Evolutionary conservation across 345 rosid species (phyloP).

Genomic region (Hibiscus trionum): DNA sequence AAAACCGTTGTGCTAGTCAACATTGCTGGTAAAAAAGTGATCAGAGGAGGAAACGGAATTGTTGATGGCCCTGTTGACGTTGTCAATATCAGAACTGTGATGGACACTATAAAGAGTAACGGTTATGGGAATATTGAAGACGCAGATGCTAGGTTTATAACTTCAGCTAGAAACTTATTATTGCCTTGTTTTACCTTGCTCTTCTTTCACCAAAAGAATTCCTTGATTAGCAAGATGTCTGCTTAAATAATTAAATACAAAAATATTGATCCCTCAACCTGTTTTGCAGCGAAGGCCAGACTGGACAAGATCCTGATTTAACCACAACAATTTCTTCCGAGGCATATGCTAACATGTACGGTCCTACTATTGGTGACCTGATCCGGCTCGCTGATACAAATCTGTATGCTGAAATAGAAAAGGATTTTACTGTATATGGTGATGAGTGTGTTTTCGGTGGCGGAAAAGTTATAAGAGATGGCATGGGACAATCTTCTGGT

Average conservation of each 20-base stretch:
- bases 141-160: constrained; percentile 51
- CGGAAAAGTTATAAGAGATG: constrained; percentile 95
- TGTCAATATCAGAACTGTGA: constrained; percentile 28
- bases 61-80: constrained; percentile 52
- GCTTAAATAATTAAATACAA: not conserved
- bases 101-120: constrained; percentile 39
- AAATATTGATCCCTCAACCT: constrained; percentile 7
- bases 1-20: constrained; percentile 74
- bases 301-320: constrained; percentile 52
- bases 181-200: constrained; percentile 8
- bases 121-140: constrained; percentile 54
- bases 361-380: constrained; percentile 93
- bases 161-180: constrained; percentile 16
- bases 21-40: constrained; percentile 67
- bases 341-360: constrained; percentile 84
- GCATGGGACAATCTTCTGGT: constrained; percentile 85
- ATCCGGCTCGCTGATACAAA: constrained; percentile 80
- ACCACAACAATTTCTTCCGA: constrained; percentile 44
- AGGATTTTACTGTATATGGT: constrained; percentile 68
- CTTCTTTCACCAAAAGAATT: constrained; percentile 1
- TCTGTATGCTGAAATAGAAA: constrained; percentile 81
- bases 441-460: constrained; percentile 99
- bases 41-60: constrained; percentile 81
- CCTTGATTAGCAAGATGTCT: constrained; percentile 2
- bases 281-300: constrained; percentile 63